These are phyloP conservation scores for Microascus cirrosus DNA, from an alignment of 2,329 filamentous ascomycete genomes.

Conservation along the genomic window DNA sequence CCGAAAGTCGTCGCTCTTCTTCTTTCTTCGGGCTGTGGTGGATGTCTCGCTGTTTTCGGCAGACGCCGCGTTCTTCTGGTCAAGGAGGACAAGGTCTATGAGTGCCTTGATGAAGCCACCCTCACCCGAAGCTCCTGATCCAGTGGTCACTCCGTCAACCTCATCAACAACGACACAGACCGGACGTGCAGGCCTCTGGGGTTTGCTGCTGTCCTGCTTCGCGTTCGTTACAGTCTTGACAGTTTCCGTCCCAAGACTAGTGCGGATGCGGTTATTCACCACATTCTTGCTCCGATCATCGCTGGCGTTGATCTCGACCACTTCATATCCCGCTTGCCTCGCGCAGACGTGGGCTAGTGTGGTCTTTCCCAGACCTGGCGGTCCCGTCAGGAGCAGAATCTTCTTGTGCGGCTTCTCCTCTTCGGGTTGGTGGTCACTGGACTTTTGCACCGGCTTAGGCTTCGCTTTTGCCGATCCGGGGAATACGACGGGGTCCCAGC, in stretches of 20 bases:
- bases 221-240: slow-evolving; percentile 64
- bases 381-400: slow-evolving; percentile 80
- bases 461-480: slow-evolving; percentile 59
- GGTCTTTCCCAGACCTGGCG: slow-evolving; percentile 90
- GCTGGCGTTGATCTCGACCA: slow-evolving; percentile 94
- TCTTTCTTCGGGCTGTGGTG: slow-evolving; percentile 34
- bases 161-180: slow-evolving; percentile 94
- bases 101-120: slow-evolving; percentile 92
- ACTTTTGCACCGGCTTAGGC: slow-evolving; percentile 23
- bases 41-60: slow-evolving; percentile 12
- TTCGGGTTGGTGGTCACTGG: slow-evolving; percentile 33
- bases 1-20: slow-evolving; percentile 76
- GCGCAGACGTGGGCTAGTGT: slow-evolving; percentile 95
- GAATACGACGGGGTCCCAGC: slow-evolving; percentile 89
- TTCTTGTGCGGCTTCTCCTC: slow-evolving; percentile 75
- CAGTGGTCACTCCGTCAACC: slow-evolving; percentile 85
- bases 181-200: slow-evolving; percentile 63
- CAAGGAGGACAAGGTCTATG: slow-evolving; percentile 77
- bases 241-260: slow-evolving; percentile 87
- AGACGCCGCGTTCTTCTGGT: slow-evolving; percentile 60
- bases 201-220: slow-evolving; percentile 27
- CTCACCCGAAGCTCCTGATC: slow-evolving; percentile 67
- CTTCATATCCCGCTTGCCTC: slow-evolving; percentile 87
- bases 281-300: slow-evolving; percentile 86
- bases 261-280: slow-evolving; percentile 81